These are phyloP conservation scores for Yarrowia porcina DNA, from an alignment of 805 yeast species.

Conservation along the genomic window DNA sequence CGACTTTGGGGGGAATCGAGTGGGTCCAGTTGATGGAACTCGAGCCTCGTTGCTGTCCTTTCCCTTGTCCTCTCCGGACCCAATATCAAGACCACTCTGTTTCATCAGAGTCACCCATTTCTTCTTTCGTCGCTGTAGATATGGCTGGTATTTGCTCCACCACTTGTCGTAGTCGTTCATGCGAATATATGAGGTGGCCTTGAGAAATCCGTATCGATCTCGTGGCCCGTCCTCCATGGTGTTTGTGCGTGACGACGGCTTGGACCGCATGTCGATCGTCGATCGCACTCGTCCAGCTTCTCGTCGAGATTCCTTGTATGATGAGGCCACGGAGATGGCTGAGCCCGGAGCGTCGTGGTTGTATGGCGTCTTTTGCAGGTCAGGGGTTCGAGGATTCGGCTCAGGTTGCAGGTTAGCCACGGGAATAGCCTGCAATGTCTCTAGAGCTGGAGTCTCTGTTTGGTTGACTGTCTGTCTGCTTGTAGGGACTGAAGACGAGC, in stretches of 20 bases:
- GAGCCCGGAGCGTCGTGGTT: conserved; percentile 17
- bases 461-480: not conserved
- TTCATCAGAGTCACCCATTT: conserved; percentile 74
- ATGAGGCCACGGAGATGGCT: conserved; percentile 14
- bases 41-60: conserved; percentile 3
- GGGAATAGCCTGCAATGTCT: conserved; percentile 5
- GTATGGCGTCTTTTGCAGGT: conserved; percentile 6
- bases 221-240: conserved; percentile 33
- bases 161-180: conserved; percentile 63
- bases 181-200: conserved; percentile 53
- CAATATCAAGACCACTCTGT: conserved; percentile 58
- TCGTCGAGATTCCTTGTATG: conserved; percentile 17
- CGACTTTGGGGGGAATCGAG: conserved; percentile 70
- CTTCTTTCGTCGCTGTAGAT: conserved; percentile 58
- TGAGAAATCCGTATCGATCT: conserved; percentile 88
- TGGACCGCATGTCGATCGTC: conserved; percentile 20
- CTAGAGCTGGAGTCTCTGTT: not conserved
- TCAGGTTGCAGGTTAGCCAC: not conserved
- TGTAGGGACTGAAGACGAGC: not conserved
- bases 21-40: conserved; percentile 41
- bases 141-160: conserved; percentile 67
- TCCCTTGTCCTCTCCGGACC: conserved; percentile 37
- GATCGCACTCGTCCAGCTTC: conserved; percentile 20
- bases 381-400: conserved; percentile 7
- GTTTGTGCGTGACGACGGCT: conserved; percentile 13